phyloP scores from a whole-genome alignment of 768 basidiomycete species.

The Hirschioporus abietinus region DNA sequence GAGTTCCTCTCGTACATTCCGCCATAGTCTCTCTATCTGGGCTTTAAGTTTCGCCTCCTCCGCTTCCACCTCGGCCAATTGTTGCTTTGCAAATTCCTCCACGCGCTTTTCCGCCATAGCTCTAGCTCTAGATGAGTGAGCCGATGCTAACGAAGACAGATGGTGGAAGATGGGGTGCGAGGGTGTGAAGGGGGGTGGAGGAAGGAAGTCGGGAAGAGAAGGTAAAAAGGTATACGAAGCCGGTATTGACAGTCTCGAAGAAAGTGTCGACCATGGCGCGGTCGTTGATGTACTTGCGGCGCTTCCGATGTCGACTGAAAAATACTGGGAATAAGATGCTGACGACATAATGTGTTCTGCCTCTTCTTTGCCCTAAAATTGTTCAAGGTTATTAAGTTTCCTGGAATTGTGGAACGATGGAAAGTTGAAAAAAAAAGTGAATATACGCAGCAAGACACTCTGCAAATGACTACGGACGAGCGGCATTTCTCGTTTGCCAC shows the following conservation, averaged over 20 bases:
- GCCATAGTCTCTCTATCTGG: slow-evolving; percentile 63
- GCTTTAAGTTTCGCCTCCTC: slow-evolving; percentile 48
- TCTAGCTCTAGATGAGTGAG: slow-evolving; percentile 50
- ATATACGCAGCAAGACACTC: too few species aligned
- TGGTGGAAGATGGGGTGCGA: slow-evolving; percentile 67
- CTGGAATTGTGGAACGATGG: not conserved
- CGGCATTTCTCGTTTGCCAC: too few species aligned
- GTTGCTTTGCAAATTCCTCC: slow-evolving; percentile 43
- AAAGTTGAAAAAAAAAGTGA: too few species aligned
- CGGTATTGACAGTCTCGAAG: slow-evolving; percentile 24
- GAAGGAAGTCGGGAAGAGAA: slow-evolving; percentile 55
- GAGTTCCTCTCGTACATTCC: slow-evolving; percentile 45
- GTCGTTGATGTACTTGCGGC: slow-evolving; percentile 22
- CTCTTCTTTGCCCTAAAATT: slow-evolving; percentile 21
- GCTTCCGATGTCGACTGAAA: slow-evolving; percentile 38
- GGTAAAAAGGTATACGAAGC: slow-evolving; percentile 40
- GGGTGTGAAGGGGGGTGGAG: slow-evolving; percentile 72
- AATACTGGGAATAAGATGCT: slow-evolving; percentile 31
- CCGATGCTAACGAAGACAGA: slow-evolving; percentile 51
- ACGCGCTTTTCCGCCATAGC: slow-evolving; percentile 55
- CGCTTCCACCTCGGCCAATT: slow-evolving; percentile 50
- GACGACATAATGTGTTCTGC: slow-evolving; percentile 21
- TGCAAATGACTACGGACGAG: too few species aligned
- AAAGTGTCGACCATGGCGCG: slow-evolving; percentile 21
- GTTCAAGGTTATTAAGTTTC: not conserved